phyloP scores from a whole-genome alignment of 139 green algal species.

The Coelastrella sp. region DNA sequence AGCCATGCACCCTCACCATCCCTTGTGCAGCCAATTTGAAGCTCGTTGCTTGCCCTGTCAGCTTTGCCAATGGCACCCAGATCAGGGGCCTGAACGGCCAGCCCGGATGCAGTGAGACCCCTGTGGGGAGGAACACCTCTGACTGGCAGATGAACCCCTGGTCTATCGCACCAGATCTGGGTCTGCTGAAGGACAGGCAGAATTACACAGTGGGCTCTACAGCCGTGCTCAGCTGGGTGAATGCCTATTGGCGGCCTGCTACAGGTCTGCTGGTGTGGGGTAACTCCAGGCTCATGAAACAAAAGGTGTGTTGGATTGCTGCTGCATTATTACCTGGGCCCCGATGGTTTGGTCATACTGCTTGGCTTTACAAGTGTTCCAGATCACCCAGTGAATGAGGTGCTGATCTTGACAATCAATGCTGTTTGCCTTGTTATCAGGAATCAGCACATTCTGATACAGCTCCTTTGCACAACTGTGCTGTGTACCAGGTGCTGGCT shows the following conservation, averaged over 20 bases:
- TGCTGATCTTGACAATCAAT: no score
- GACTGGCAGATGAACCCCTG: constrained; percentile 45
- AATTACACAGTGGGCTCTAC: not conserved
- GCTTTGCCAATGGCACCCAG: not conserved
- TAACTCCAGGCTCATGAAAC: constrained; percentile 21
- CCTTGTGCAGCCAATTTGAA: constrained; percentile 53
- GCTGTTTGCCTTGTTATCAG: no score
- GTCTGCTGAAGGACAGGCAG: constrained; percentile 34
- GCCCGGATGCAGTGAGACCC: not conserved
- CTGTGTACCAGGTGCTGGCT: constrained; percentile 1
- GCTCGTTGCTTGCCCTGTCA: constrained; percentile 40
- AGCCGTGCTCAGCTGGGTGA: constrained; percentile 36
- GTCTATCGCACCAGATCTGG: not conserved
- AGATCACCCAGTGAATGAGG: no score
- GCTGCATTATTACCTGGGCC: not conserved
- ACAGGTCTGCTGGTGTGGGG: constrained; percentile 54
- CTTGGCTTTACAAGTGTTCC: no score
- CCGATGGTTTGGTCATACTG: no score
- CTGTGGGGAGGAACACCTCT: constrained; percentile 46
- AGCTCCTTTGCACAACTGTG: no score
- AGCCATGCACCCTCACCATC: constrained; percentile 48
- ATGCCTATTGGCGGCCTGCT: constrained; percentile 45
- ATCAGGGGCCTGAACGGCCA: not conserved
- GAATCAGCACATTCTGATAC: no score
- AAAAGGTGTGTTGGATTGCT: not conserved